phyloP scores from a whole-genome alignment of 2,329 filamentous ascomycete species.

The Trichophyton rubrum region DNA sequence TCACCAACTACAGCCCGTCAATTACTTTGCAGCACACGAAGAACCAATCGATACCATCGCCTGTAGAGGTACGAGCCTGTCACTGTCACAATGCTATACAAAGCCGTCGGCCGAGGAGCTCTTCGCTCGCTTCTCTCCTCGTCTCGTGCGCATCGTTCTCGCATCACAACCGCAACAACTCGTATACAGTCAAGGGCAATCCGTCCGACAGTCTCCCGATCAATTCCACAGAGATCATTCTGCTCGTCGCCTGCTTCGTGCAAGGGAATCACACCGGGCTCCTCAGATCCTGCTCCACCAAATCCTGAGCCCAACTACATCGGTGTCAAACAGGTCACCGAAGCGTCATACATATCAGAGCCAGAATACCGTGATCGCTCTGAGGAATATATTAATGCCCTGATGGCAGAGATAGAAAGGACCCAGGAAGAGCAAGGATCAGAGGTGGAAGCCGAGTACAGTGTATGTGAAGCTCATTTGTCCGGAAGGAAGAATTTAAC shows the following conservation, averaged over 20 bases:
- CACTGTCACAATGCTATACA: slow-evolving; percentile 28
- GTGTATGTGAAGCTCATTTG: slow-evolving; percentile 42
- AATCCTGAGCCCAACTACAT: slow-evolving; percentile 24
- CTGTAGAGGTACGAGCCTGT: not conserved
- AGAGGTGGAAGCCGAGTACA: slow-evolving; percentile 79
- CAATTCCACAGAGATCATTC: slow-evolving; percentile 18
- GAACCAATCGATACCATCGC: not conserved
- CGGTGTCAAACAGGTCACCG: slow-evolving; percentile 33
- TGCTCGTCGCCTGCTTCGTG: slow-evolving; percentile 24
- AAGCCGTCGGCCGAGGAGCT: slow-evolving; percentile 31
- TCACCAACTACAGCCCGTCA: not conserved
- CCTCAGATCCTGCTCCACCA: slow-evolving; percentile 40
- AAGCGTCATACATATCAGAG: slow-evolving; percentile 54
- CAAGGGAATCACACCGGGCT: slow-evolving; percentile 50
- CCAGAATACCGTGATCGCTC: slow-evolving; percentile 64
- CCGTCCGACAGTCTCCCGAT: not conserved
- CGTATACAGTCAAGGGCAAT: slow-evolving; percentile 5
- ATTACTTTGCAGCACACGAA: not conserved
- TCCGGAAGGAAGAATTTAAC: slow-evolving; percentile 9
- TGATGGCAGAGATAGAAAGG: slow-evolving; percentile 53
- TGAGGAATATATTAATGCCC: slow-evolving; percentile 57
- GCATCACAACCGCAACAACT: slow-evolving; percentile 6
- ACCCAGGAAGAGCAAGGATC: slow-evolving; percentile 55
- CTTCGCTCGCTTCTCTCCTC: slow-evolving; percentile 21
- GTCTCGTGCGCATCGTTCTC: slow-evolving; percentile 11